Conservation (phyloP, 1,284 basidiomycete genomes). For the Ganoderma lucidum region DNA sequence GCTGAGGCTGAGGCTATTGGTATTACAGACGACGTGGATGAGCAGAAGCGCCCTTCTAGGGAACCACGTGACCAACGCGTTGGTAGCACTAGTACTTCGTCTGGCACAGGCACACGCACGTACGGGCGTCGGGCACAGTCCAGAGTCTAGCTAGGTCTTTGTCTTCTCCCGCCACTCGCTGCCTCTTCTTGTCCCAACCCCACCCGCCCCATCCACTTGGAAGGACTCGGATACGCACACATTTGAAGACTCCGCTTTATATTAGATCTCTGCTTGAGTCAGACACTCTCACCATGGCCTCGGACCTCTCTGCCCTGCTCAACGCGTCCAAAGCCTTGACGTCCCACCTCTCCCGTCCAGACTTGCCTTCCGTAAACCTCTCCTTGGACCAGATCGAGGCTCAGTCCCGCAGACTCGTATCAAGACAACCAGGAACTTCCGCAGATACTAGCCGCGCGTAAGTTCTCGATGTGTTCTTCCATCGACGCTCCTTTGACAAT, state of each 20-base stretch:
- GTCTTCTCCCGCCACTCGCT: constrained; percentile 19
- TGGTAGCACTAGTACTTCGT: neutral
- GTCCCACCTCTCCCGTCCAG: constrained; percentile 76
- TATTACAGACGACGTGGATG: neutral
- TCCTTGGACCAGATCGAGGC: constrained; percentile 93
- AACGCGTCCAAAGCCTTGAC: constrained; percentile 76
- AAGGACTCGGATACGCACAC: neutral
- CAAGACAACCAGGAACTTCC: constrained; percentile 68
- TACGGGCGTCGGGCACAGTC: too few relatives aligned
- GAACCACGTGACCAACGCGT: constrained; percentile 18
- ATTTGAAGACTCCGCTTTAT: neutral
- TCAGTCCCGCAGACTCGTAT: constrained; percentile 83
- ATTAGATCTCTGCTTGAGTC: neutral
- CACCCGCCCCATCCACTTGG: neutral
- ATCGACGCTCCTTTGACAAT: constrained; percentile 4
- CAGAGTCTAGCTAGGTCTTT: neutral
- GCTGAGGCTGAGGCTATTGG: neutral
- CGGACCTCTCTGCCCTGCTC: constrained; percentile 76
- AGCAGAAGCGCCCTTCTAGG: neutral
- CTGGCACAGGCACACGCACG: too few relatives aligned
- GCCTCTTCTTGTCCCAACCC: constrained; percentile 1
- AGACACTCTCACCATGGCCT: constrained; percentile 42
- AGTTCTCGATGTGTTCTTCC: constrained; percentile 40
- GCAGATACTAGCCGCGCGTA: constrained; percentile 79
- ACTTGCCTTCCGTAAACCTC: constrained; percentile 86